phyloP scores from a whole-genome alignment of 2,329 filamentous ascomycete genomes.

The Fusarium aywerte region DNA sequence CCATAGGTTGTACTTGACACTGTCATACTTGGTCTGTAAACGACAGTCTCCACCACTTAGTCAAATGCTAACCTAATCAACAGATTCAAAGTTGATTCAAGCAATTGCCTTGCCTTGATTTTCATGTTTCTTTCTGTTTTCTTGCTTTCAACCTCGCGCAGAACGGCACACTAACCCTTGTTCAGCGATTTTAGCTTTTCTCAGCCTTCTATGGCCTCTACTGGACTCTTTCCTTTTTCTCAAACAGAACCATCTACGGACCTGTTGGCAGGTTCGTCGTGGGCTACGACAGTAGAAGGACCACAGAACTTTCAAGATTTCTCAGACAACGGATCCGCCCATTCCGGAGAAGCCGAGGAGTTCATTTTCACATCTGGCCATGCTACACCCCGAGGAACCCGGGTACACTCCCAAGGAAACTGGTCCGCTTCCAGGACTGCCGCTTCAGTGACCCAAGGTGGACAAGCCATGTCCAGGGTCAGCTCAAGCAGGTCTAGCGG shows the following conservation, averaged over 20 bases:
- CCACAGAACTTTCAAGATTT: slow-evolving; percentile 69
- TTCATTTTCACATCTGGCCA: slow-evolving; percentile 66
- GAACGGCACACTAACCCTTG: slow-evolving; percentile 67
- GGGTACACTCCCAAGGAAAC: slow-evolving; percentile 56
- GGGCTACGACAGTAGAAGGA: slow-evolving; percentile 67
- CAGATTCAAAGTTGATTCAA: slow-evolving; percentile 69
- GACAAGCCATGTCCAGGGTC: slow-evolving; percentile 55
- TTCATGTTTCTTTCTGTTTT: slow-evolving; percentile 48
- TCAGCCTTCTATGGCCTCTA: slow-evolving; percentile 62
- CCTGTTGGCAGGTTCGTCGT: slow-evolving; percentile 65
- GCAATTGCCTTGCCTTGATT: slow-evolving; percentile 47
- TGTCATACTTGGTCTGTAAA: slow-evolving; percentile 47
- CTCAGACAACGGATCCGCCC: slow-evolving; percentile 61
- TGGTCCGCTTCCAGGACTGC: slow-evolving; percentile 58
- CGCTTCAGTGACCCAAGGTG: slow-evolving; percentile 48
- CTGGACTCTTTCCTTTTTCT: slow-evolving; percentile 67
- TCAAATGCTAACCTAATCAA: slow-evolving; percentile 43
- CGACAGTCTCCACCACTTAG: slow-evolving; percentile 19
- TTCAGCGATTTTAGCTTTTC: slow-evolving; percentile 67
- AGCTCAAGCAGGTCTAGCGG: slow-evolving; percentile 54
- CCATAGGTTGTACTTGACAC: not conserved
- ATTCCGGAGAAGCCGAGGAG: slow-evolving; percentile 65
- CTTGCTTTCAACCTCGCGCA: slow-evolving; percentile 54
- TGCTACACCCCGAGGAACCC: slow-evolving; percentile 62
- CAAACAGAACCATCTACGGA: slow-evolving; percentile 69